Conservation (phyloP, 1,139 yeast species). For the Candida glucosophila region DNA sequence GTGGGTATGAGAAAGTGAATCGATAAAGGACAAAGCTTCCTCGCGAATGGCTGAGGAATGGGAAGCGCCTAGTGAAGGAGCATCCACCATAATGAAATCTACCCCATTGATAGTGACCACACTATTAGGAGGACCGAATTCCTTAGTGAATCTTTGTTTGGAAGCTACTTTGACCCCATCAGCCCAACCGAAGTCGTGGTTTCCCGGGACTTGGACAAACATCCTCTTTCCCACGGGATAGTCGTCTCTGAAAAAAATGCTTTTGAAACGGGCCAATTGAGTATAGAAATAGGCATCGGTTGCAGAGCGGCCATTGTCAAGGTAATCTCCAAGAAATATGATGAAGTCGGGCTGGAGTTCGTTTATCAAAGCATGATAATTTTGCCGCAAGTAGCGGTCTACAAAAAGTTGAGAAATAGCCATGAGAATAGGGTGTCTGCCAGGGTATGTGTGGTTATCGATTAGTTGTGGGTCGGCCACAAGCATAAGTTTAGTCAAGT, state of each 20-base stretch:
- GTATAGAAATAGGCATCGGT: conserved; percentile 27
- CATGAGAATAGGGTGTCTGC: conserved; percentile 26
- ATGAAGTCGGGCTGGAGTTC: conserved; percentile 36
- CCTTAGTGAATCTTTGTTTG: conserved; percentile 26
- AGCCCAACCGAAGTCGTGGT: conserved; percentile 52
- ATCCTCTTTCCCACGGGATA: conserved; percentile 17
- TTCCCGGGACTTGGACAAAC: conserved; percentile 40
- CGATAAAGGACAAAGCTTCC: conserved; percentile 23
- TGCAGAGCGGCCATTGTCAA: conserved; percentile 45
- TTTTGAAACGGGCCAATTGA: conserved; percentile 31
- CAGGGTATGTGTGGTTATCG: conserved; percentile 43
- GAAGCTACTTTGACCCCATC: conserved; percentile 33
- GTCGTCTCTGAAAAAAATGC: conserved; percentile 21
- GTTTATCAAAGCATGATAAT: conserved; percentile 30
- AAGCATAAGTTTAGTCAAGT: conserved; percentile 16
- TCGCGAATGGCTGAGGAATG: conserved; percentile 17
- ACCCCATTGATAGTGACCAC: conserved; percentile 24
- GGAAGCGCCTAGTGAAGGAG: conserved; percentile 33
- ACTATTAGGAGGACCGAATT: conserved; percentile 35
- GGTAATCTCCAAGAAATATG: conserved; percentile 44
- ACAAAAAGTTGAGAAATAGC: conserved; percentile 39
- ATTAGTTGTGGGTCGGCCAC: conserved; percentile 42
- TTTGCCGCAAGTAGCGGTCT: conserved; percentile 39
- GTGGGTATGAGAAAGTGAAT: conserved; percentile 8
- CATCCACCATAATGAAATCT: conserved; percentile 38